phyloP scores from a whole-genome alignment of 2,329 filamentous ascomycete species.

The Xylariaceae sp. region DNA sequence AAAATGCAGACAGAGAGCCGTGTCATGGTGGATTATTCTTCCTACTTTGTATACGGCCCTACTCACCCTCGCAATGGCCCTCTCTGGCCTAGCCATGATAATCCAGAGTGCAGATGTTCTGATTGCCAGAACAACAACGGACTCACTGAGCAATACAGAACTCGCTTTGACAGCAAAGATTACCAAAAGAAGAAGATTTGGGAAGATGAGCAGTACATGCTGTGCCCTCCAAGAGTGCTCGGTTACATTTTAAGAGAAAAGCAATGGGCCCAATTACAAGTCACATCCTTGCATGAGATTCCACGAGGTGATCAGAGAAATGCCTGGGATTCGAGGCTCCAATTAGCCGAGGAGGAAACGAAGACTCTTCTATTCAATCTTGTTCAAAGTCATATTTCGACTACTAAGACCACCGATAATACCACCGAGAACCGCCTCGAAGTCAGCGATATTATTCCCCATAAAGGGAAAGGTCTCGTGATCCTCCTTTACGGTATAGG shows the following conservation, averaged over 20 bases:
- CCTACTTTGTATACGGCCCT: too few species aligned
- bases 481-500: conserved; percentile 22
- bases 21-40: too few species aligned
- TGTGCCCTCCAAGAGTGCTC: conserved; percentile 16
- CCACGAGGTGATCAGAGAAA: not conserved
- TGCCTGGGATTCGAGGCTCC: conserved; percentile 1
- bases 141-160: too few species aligned
- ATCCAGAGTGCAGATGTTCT: too few species aligned
- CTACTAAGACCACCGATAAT: not conserved
- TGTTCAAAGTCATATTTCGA: conserved; percentile 2
- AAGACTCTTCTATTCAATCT: conserved; percentile 2
- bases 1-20: too few species aligned
- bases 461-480: conserved; percentile 19
- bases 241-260: conserved; percentile 18
- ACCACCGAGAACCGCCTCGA: not conserved
- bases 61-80: too few species aligned
- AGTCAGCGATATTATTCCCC: conserved; percentile 13
- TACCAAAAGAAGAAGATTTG: not conserved
- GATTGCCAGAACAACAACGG: too few species aligned
- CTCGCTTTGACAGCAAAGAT: too few species aligned
- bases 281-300: not conserved
- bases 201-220: conserved; percentile 15
- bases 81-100: too few species aligned
- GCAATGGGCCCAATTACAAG: conserved; percentile 18
- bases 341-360: conserved; percentile 8